Conservation (phyloP, 106 monocot species). For the Cymbidium sinense region DNA sequence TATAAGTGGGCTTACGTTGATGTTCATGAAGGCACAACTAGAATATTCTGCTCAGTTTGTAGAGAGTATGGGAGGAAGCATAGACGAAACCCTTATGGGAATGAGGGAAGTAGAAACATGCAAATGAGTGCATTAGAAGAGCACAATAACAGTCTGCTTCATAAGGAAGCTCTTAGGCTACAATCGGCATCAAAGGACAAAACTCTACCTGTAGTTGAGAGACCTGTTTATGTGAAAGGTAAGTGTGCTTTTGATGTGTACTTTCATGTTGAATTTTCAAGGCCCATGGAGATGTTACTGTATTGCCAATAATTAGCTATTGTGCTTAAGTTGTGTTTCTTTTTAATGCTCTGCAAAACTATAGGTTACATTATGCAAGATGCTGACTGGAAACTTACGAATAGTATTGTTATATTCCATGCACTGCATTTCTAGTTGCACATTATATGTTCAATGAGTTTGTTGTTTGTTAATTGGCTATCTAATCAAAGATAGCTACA, state of each 20-base stretch:
- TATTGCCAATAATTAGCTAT: neutral
- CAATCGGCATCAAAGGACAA: slow-evolving; percentile 93
- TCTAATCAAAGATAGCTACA: neutral
- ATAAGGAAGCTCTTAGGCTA: slow-evolving; percentile 93
- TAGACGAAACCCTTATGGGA: slow-evolving; percentile 94
- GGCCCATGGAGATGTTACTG: neutral
- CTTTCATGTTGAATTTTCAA: neutral
- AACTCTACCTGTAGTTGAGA: slow-evolving; percentile 35
- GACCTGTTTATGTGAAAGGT: slow-evolving; percentile 88
- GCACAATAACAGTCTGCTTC: slow-evolving; percentile 96
- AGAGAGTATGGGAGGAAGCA: slow-evolving; percentile 97
- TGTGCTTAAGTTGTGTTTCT: neutral
- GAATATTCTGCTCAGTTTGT: slow-evolving; percentile 94
- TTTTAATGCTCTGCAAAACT: neutral
- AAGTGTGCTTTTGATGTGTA: neutral
- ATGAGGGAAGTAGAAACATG: slow-evolving; percentile 99
- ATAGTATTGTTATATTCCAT: neutral
- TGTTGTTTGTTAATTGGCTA: neutral
- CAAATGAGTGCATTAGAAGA: slow-evolving; percentile 99
- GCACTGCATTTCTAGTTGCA: neutral
- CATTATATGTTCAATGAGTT: neutral
- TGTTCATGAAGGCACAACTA: slow-evolving; percentile 68
- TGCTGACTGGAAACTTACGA: neutral
- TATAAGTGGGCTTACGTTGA: slow-evolving; percentile 98
- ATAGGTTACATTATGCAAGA: neutral